Conservation (phyloP, 164 flowering plant species). For the Tetrastigma voinierianum region DNA sequence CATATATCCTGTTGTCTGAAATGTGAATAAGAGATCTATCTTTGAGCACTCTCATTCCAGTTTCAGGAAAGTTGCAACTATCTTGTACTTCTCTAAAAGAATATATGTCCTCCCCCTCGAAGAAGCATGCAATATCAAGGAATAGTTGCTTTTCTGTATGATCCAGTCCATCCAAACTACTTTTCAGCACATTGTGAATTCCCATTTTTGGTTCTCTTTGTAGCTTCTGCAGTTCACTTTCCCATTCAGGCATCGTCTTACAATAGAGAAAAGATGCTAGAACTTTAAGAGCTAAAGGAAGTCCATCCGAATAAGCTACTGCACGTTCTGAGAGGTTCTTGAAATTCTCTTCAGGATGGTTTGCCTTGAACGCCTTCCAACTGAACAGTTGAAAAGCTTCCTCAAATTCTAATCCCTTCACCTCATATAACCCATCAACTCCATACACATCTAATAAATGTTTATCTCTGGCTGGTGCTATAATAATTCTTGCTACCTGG, state of each 20-base stretch:
- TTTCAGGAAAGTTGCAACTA: neutral
- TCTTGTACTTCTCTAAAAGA: neutral
- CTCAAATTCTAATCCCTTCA: too few species aligned
- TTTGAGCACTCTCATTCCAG: neutral
- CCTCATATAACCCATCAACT: too few species aligned
- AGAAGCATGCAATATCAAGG: slow-evolving; percentile 3
- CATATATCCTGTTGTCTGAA: neutral
- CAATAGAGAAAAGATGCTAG: neutral
- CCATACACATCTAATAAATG: too few species aligned
- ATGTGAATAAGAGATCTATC: neutral
- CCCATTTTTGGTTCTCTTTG: neutral
- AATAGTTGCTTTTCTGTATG: neutral
- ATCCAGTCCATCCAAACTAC: neutral
- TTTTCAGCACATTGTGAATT: neutral
- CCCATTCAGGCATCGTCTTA: neutral
- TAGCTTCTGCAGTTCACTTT: neutral
- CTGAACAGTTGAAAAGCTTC: neutral
- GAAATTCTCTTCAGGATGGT: neutral
- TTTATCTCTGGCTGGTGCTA: too few species aligned
- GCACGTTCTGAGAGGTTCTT: neutral
- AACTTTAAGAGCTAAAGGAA: neutral
- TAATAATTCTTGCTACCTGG: too few species aligned
- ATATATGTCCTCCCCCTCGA: neutral
- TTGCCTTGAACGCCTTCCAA: neutral
- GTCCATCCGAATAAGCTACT: neutral